phyloP scores from a whole-genome alignment of 2,329 filamentous ascomycete species.

The Hypoxylon sp. region DNA sequence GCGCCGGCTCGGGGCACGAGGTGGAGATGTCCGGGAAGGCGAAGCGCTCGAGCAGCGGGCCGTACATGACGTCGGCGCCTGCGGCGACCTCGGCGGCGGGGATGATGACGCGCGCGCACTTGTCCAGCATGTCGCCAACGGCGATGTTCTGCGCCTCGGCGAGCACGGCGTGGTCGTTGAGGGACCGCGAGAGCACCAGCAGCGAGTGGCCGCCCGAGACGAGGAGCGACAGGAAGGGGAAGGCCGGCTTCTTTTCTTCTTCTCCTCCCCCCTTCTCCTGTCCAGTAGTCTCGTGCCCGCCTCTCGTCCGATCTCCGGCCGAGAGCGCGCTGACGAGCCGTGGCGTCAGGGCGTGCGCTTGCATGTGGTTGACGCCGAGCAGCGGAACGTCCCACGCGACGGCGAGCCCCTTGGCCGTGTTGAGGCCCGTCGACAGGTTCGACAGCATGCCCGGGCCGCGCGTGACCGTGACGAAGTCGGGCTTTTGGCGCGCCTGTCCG shows the following conservation, averaged over 20 bases:
- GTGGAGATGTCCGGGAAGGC: constrained; percentile 66
- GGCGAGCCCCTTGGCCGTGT: constrained; percentile 86
- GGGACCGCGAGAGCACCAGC: constrained; percentile 74
- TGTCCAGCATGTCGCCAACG: constrained; percentile 90
- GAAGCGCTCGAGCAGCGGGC: constrained; percentile 78
- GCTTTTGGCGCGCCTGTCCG: constrained; percentile 55
- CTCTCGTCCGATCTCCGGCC: constrained; percentile 25
- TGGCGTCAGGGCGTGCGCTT: constrained; percentile 91
- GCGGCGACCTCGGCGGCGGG: constrained; percentile 64
- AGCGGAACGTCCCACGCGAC: constrained; percentile 84
- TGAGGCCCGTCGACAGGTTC: constrained; percentile 79
- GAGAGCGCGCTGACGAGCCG: constrained; percentile 73
- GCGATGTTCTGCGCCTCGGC: constrained; percentile 80
- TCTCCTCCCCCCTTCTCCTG: constrained; percentile 7
- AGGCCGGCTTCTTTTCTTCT: constrained; percentile 56
- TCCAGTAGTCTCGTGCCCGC: constrained; percentile 17
- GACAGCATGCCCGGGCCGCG: constrained; percentile 88
- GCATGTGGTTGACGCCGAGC: constrained; percentile 94
- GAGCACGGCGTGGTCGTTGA: constrained; percentile 76
- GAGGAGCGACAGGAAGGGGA: constrained; percentile 88
- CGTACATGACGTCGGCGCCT: constrained; percentile 77
- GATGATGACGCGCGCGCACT: constrained; percentile 79
- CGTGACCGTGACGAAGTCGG: constrained; percentile 89
- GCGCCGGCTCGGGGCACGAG: not conserved
- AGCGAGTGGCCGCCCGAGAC: constrained; percentile 93